Evolutionary conservation across 179 eudicot species (phyloP), one percentile per base, ranked within the genome.

Genomic region (Vitellaria paradoxa): DNA sequence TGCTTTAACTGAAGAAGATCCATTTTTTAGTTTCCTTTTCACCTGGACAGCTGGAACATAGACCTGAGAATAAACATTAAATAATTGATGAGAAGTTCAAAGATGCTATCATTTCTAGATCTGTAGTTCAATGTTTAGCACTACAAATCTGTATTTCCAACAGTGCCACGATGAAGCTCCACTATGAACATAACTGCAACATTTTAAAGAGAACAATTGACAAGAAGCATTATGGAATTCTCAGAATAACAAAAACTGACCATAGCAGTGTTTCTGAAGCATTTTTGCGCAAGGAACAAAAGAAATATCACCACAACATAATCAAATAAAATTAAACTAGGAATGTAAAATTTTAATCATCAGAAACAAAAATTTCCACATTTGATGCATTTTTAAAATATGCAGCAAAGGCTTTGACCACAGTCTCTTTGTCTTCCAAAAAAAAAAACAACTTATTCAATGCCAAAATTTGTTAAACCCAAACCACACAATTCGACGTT

Each of bases 11-110:
- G 97, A 89, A 59, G 65, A 15, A 42, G 97, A 49, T 76, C 99
- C 99, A 79, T 83, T 89, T 86, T 92, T 96, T 75, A 94, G 83
- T 80, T 87, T 96, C 71, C 86, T 90, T 82, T 88, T 96, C 86
- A 82, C 87, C 78, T 92, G 86, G 18, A 92, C 91, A 62, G 91
- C 81, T 50, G 99, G 93, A 84, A 62, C 24, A 77, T 91, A 94
- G 78, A 94, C 91, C 99, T 96, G 95, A 82, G 68, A 49, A 82
- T 20, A 47, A 14, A 72, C 37, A 70, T 49, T 40, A 62, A 55
- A 71, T 53, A 9, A 7, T 64, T 40, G 30, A 68, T 60, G 42
- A 69, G 46, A 71, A 53, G 0, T 46, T 21, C 6, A 17, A 46
- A 61, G 8, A 9, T 23, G 30, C 14, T 47, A 7, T 57, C 3